Evolutionary conservation across 345 rosid genomes (phyloP).

Genomic region (Camelina sativa): DNA sequence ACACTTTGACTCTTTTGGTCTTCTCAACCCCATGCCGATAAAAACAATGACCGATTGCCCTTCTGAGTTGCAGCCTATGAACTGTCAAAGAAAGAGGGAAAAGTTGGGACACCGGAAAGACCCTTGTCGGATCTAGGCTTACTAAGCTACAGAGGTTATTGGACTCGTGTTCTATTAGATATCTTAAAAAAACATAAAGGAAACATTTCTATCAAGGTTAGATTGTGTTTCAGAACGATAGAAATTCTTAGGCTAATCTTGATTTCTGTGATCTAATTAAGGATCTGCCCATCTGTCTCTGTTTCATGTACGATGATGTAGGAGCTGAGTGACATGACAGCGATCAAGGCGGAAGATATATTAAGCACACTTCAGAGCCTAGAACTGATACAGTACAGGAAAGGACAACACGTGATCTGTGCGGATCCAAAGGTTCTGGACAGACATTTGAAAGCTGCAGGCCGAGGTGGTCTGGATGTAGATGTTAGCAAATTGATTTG

Average conservation of each 20-base stretch:
- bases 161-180: slow-evolving; percentile 95
- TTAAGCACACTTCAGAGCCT: slow-evolving; percentile 92
- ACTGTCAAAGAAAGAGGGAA: slow-evolving; percentile 98
- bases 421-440: slow-evolving; percentile 98
- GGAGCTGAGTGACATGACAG: slow-evolving; percentile 99
- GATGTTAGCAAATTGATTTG: slow-evolving; percentile 97
- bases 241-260: not conserved
- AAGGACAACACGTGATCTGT: slow-evolving; percentile 98
- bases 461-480: slow-evolving; percentile 95
- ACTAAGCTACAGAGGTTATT: slow-evolving; percentile 96
- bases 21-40: slow-evolving; percentile 12
- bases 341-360: slow-evolving; percentile 95
- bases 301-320: slow-evolving; percentile 26
- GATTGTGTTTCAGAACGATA: slow-evolving; percentile 36
- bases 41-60: not conserved
- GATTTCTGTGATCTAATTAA: not conserved
- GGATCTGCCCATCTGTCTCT: slow-evolving; percentile 5
- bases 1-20: not conserved
- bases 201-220: slow-evolving; percentile 95
- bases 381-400: slow-evolving; percentile 95
- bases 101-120: slow-evolving; percentile 98
- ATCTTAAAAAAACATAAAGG: slow-evolving; percentile 98
- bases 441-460: slow-evolving; percentile 97
- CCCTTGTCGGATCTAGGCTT: slow-evolving; percentile 97
- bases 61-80: slow-evolving; percentile 75